Evolutionary conservation across 192 early-diverging fungal species (phyloP), one percentile per base, ranked within the genome.

Genomic region (Podila verticillata): DNA sequence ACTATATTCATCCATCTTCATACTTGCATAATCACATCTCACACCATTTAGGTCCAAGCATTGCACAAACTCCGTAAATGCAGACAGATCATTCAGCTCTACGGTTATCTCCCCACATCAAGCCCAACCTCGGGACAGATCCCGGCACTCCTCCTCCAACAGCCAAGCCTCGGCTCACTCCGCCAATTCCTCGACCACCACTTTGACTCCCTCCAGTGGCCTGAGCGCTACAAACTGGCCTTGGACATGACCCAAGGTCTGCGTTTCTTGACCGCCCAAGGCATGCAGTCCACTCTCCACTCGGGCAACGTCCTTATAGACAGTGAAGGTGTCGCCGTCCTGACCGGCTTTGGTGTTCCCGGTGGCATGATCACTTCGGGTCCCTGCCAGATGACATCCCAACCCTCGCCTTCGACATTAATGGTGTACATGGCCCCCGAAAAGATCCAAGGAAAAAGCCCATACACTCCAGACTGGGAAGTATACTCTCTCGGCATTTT

Each of bases 181-280:
- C 77, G 77, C 35, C 77, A 80, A 51, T 80, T 80, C 66, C 70
- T 80, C 54, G 70, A 72, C 54, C 77, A 80, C 34, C 59, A 72
- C 58, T 80, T 72, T 58, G 77, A 80, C 12, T 68, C 70, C 4
- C 67, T 80, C 57, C 77, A 80, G 24, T 80, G 77, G 77, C 77
- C 77, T 24, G 77, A 80, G 63, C 58, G 70, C 59, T 80, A 68
- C 61, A 80, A 80, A 54, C 61, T 80, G 3, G 77, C 70, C 30
- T 57, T 80, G 10, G 77, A 80, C 22, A 80, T 80, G 44, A 60
- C 70, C 28, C 77, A 80, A 20, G 77, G 77, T 24, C 61, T 80
- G 10, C 69, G 77, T 0, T 80, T 80, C 70, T 58, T 80, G 35
- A 72, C 57, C 6, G 54, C 65, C 19, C 69, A 80, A 10, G 56